These are phyloP conservation scores for Leishmania martiniquensis DNA, from an alignment of 208 protist genomes.

Conservation along the genomic window DNA sequence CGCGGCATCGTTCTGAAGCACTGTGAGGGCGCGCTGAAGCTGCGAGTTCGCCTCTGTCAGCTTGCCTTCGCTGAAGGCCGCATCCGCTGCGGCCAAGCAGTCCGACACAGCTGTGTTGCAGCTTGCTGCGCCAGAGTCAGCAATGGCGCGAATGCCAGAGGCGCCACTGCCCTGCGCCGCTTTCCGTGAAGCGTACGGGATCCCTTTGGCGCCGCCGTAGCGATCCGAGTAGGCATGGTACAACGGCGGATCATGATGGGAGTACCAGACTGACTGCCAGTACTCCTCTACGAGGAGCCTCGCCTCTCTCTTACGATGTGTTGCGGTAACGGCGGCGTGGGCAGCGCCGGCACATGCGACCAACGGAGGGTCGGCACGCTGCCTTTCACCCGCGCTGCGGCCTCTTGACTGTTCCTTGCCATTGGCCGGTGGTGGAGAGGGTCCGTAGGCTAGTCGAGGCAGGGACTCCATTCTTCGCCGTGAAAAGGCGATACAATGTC, in stretches of 20 bases:
- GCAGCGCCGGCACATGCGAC: neutral
- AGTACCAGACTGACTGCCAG: constrained; percentile 58
- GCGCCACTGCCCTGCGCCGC: constrained; percentile 31
- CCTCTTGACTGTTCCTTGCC: constrained; percentile 8
- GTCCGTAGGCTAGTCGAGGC: constrained; percentile 22
- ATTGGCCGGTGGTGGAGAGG: constrained; percentile 21
- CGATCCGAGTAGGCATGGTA: constrained; percentile 83
- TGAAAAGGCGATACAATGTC: neutral
- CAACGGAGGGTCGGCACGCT: neutral
- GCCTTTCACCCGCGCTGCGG: constrained; percentile 1
- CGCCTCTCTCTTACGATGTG: constrained; percentile 13
- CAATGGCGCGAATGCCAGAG: neutral
- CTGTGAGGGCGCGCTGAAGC: constrained; percentile 63
- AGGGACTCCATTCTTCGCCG: constrained; percentile 22
- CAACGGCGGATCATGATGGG: constrained; percentile 56
- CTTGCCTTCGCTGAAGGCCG: constrained; percentile 39
- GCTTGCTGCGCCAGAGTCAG: neutral
- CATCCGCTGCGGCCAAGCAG: constrained; percentile 46
- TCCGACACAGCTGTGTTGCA: constrained; percentile 8
- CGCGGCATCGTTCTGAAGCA: constrained; percentile 61
- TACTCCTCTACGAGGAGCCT: constrained; percentile 78
- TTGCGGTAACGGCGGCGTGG: neutral
- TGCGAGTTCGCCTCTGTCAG: constrained; percentile 40
- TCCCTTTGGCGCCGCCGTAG: constrained; percentile 62
- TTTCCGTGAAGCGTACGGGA: constrained; percentile 65